These are phyloP conservation scores for Exophiala bonariae DNA, from an alignment of 2,329 filamentous ascomycete genomes.

Conservation along the genomic window DNA sequence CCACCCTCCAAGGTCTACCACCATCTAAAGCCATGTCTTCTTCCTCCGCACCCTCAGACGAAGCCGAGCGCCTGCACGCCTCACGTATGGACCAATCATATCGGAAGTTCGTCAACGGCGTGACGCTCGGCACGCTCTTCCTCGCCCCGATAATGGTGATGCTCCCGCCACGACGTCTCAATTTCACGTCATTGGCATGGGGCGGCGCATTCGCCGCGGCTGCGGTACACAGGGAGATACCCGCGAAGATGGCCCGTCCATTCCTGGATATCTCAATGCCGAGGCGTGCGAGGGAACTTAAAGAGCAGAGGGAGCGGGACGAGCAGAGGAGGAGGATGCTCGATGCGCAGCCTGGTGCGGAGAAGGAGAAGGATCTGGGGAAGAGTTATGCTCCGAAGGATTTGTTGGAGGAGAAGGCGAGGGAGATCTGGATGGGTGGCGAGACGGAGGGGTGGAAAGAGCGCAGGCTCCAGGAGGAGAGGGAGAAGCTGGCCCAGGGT, in stretches of 20 bases:
- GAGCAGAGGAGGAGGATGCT: slow-evolving; percentile 24
- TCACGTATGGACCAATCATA: too few relatives aligned
- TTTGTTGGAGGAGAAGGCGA: slow-evolving; percentile 18
- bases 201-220: slow-evolving; percentile 49
- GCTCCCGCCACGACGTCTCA: slow-evolving; percentile 63
- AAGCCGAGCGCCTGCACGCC: too few relatives aligned
- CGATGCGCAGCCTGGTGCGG: slow-evolving; percentile 15
- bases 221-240: slow-evolving; percentile 48
- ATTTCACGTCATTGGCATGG: slow-evolving; percentile 59
- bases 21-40: too few relatives aligned
- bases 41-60: too few relatives aligned
- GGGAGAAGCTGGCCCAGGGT: slow-evolving; percentile 36
- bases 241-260: slow-evolving; percentile 34
- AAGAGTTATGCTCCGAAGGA: slow-evolving; percentile 2
- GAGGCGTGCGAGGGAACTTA: slow-evolving; percentile 12
- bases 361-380: slow-evolving; percentile 17
- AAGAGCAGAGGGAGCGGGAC: slow-evolving; percentile 15
- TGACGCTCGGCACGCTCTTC: slow-evolving; percentile 51
- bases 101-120: slow-evolving; percentile 40
- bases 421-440: slow-evolving; percentile 34
- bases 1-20: too few relatives aligned
- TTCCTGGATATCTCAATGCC: slow-evolving; percentile 1
- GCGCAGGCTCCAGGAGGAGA: slow-evolving; percentile 40
- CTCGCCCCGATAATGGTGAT: slow-evolving; percentile 55
- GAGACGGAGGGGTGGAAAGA: slow-evolving; percentile 41